Conservation (phyloP, 2,329 filamentous ascomycete species). For the Botryotinia calthae region DNA sequence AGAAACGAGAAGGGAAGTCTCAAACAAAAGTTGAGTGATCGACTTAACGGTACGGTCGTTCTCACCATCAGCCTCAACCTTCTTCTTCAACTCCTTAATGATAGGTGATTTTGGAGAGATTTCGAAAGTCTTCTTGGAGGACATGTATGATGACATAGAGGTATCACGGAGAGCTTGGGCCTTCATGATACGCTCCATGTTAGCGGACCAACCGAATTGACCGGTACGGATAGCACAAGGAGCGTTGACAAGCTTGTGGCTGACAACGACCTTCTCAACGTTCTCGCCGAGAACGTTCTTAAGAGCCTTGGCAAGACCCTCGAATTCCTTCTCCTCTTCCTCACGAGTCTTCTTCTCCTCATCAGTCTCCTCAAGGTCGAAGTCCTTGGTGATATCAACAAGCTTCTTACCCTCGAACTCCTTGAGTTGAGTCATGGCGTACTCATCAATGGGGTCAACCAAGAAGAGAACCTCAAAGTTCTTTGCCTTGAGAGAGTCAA, state of each 20-base stretch:
- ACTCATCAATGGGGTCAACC: constrained; percentile 79
- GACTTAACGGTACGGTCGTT: constrained; percentile 99
- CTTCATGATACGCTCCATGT: constrained; percentile 99
- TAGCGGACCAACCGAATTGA: constrained; percentile 99
- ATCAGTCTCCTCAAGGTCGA: constrained; percentile 99
- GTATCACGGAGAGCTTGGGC: constrained; percentile 99
- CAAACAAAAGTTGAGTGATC: constrained; percentile 96
- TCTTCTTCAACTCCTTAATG: constrained; percentile 98
- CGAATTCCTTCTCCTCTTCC: constrained; percentile 97
- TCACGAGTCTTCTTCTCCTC: constrained; percentile 98
- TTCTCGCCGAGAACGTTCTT: constrained; percentile 99
- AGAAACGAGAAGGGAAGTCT: constrained; percentile 97
- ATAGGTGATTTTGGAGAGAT: constrained; percentile 99
- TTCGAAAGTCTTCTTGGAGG: constrained; percentile 99
- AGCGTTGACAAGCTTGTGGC: constrained; percentile 90
- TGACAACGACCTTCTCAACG: constrained; percentile 99
- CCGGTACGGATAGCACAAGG: constrained; percentile 99
- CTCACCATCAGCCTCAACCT: constrained; percentile 97
- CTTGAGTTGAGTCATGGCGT: constrained; percentile 57
- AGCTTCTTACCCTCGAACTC: constrained; percentile 99
- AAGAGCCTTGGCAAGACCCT: constrained; percentile 89
- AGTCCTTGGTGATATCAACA: constrained; percentile 99
- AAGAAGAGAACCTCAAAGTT: constrained; percentile 99
- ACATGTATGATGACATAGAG: constrained; percentile 99
- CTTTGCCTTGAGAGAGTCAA: constrained; percentile 98